A percentile compares a stretch with the other conserved stretches of the same genome.
Evolutionary conservation across 2,329 filamentous ascomycete species (phyloP).

Genomic region (Fusarium sp.): DNA sequence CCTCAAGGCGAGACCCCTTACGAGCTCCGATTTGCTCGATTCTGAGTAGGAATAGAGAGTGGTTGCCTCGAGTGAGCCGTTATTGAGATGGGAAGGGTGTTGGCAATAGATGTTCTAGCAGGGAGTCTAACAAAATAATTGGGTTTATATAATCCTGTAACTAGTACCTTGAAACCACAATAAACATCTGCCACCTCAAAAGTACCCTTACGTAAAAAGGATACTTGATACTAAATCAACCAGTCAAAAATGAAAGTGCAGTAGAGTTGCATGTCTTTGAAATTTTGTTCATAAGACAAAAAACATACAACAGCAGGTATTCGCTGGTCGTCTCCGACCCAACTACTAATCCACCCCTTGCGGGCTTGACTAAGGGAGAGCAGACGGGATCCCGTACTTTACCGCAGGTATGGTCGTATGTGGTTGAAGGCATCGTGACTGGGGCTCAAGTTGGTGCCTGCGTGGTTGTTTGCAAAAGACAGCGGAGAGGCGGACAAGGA

Average conservation of each 20-base stretch:
- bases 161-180: not conserved
- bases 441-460: not conserved
- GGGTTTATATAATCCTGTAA: not conserved
- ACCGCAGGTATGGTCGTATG: conserved; percentile 10
- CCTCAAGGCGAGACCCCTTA: not conserved
- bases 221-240: not conserved
- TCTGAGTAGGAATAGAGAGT: not conserved
- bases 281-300: not conserved
- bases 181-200: not conserved
- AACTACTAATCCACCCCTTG: conserved; percentile 11
- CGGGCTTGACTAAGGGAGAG: conserved; percentile 5
- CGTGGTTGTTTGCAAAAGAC: not conserved
- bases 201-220: rapidly evolving
- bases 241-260: not conserved
- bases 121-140: not conserved
- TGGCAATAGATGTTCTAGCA: not conserved
- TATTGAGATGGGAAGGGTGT: not conserved
- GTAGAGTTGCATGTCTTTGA: not conserved
- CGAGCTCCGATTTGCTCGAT: not conserved
- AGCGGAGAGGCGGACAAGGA: not conserved
- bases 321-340: conserved; percentile 4
- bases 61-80: not conserved
- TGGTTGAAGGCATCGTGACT: not conserved
- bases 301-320: conserved; percentile 12
- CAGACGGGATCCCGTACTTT: conserved; percentile 7